Evolutionary conservation across 83 land plant genomes (phyloP), one percentile per base, ranked within the genome.

Genomic region (Diphasiastrum complanatum): DNA sequence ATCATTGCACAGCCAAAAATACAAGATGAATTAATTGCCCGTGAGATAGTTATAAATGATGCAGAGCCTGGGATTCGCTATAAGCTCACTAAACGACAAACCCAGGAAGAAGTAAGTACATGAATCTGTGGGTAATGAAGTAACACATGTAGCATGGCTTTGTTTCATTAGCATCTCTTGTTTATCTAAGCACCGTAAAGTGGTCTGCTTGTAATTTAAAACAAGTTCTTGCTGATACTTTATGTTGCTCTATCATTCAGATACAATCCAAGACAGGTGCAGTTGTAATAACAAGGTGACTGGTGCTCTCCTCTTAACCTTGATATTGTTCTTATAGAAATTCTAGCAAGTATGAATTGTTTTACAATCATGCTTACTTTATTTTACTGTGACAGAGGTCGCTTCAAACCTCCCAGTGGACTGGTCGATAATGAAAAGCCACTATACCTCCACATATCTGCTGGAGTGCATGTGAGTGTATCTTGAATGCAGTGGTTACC

Each of bases 1-100:
- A 14, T 41, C 12, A 41, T 41, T 0, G n/a, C 45, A 14, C 45
- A 41, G 18, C 1, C 1, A 41, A 41, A 41, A 18, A 41, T 41
- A 41, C 45, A 41, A 41, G 45, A 41, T 41, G 45, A 41, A 18
- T 41, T 41, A 18, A 41, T 41, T 41, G 45, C 45, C n/a, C 45
- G 45, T 14, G 45, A 41, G 1, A 41, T 41, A 14, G 45, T 41
- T 41, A 41, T 41, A 14, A 41, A 41, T 41, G 45, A 41, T 41
- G 45, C 45, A 41, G 45, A 41, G 18, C n/a, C 45, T 41, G 45
- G 45, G 18, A 41, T 41, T 41, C 45, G 45, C n/a, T 41, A 41
- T 18, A 41, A 41, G 45, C 45, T 41, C n/a, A 41, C 45, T 14
- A 41, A 41, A 41, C 45, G 45, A 14, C 45, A 41, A 41, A 41